Base-by-base conservation (phyloP, 1,139 yeast genomes). In the Pichia cactophila region DNA sequence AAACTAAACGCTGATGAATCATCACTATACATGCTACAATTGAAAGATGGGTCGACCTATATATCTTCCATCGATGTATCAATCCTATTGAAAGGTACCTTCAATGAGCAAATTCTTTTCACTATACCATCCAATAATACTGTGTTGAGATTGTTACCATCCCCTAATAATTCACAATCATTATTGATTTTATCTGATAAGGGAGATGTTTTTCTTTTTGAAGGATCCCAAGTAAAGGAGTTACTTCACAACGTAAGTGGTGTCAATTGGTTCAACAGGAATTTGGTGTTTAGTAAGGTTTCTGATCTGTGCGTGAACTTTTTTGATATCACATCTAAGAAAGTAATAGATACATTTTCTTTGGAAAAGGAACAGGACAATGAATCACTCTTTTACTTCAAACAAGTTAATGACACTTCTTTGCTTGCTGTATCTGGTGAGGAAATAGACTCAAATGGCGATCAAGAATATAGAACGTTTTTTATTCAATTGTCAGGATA, bases 1-100 rank as follows among this genome's bases (percentile, higher is more conserved):
- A 47, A 45, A 31, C 31, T 56, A 5, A 56, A 47, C 38, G 40
- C 52, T 4, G 43, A 51, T 38, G 54, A 53, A 37, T 37, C 51
- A 1, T n/a, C 26, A 10, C 38, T 56, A 2, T 48, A 47, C 41
- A 12, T 56, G 11, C 36, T 50, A 2, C 45, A 50, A 16, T 29
- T 39, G 5, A 45, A 33, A 12, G 41, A 47, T 16, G 16, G 29
- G 5, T n/a, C 38, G 16, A 44, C 42, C 26, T 38, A 46, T 16
- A 12, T 50, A n/a, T 33, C 41, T 5, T 28, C 46, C 9, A 35
- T 50, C 17, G 53, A 50, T 41, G 7, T 44, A 3, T 29, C 44
- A 29, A 42, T 48, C 17, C 44, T 52, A 33, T 28, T 54, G 9
- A 37, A 20, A 20, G 54, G 54, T 16, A 48, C 48, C 5, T 48